Evolutionary conservation across 176 grass and related monocot species (phyloP).

Genomic region (Elaeis guineensis): DNA sequence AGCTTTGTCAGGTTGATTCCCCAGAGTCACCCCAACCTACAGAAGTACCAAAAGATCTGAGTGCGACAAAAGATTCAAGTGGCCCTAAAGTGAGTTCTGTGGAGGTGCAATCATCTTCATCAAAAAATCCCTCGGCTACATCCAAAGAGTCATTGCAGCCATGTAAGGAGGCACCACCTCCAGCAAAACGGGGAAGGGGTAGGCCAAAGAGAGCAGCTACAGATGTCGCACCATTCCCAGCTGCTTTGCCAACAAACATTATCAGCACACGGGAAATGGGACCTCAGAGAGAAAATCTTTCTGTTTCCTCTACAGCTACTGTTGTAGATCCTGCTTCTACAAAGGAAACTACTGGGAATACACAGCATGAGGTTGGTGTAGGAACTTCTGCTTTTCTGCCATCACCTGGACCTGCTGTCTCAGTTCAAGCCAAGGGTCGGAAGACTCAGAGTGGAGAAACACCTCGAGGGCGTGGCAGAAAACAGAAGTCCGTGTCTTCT

Average conservation of each 20-base stretch:
- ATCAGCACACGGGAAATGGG: conserved; percentile 33
- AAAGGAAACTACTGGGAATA: conserved; percentile 17
- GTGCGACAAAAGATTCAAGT: conserved; percentile 40
- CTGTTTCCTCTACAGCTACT: conserved; percentile 1
- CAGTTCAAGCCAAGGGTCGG: conserved; percentile 37
- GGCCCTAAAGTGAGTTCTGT: conserved; percentile 31
- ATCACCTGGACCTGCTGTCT: conserved; percentile 5
- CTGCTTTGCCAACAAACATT: conserved; percentile 23
- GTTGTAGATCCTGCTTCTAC: conserved; percentile 12
- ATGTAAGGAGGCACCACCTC: conserved; percentile 27
- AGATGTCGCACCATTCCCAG: conserved; percentile 18
- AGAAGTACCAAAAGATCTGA: conserved; percentile 22
- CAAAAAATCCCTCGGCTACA: background rate
- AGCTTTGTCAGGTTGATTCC: conserved; percentile 91
- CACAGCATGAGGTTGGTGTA: conserved; percentile 16
- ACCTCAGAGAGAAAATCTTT: conserved; percentile 6
- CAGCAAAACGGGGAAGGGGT: conserved; percentile 79
- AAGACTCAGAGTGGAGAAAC: conserved; percentile 45
- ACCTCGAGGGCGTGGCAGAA: conserved; percentile 58
- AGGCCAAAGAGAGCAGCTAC: conserved; percentile 65
- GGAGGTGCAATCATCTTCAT: conserved; percentile 37
- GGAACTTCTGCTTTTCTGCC: conserved; percentile 24
- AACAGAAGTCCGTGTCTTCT: conserved; percentile 38
- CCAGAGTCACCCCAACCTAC: conserved; percentile 32
- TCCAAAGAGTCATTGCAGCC: conserved; percentile 27